These are phyloP conservation scores for Zopfia rhizophila DNA, from an alignment of 2,329 filamentous ascomycete genomes.

Conservation along the genomic window DNA sequence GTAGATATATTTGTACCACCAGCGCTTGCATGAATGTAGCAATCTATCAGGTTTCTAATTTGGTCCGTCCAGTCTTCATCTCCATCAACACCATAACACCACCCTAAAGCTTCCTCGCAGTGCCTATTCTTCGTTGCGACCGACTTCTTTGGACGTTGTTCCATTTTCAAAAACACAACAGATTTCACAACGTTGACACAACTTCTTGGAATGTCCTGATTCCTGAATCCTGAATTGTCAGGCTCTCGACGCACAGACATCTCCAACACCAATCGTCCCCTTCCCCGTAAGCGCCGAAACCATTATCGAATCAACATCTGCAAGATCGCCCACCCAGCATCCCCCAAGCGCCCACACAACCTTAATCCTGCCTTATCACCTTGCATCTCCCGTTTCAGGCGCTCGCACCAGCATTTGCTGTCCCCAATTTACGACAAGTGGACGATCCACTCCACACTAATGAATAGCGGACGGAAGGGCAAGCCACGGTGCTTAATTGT, in stretches of 20 bases:
- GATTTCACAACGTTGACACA: too few relatives aligned
- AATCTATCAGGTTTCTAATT: too few relatives aligned
- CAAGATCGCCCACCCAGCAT: slow-evolving; percentile 21
- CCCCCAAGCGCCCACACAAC: slow-evolving; percentile 37
- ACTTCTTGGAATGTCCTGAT: too few relatives aligned
- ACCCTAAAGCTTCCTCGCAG: too few relatives aligned
- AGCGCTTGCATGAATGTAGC: too few relatives aligned
- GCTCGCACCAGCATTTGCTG: slow-evolving; percentile 28
- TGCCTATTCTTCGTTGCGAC: too few relatives aligned
- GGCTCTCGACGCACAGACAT: too few relatives aligned
- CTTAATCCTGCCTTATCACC: slow-evolving; percentile 10
- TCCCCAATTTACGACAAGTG: slow-evolving; percentile 28
- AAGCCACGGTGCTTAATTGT: slow-evolving; percentile 35
- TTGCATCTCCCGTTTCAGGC: slow-evolving; percentile 37
- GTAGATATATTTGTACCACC: too few relatives aligned
- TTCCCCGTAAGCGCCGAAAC: slow-evolving; percentile 40
- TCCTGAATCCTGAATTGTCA: too few relatives aligned
- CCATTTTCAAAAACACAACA: background rate
- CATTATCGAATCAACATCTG: slow-evolving; percentile 34
- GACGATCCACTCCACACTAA: slow-evolving; percentile 1
- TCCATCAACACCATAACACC: too few relatives aligned
- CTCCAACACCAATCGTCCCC: too few relatives aligned
- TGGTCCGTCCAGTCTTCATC: too few relatives aligned
- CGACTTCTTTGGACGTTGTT: background rate
- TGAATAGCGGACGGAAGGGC: slow-evolving; percentile 14